Percentiles rank a stretch among this genome's conserved stretches.
These are phyloP conservation scores for Diaporthe capsici DNA, from an alignment of 2,329 filamentous ascomycete species.

Conservation along the genomic window DNA sequence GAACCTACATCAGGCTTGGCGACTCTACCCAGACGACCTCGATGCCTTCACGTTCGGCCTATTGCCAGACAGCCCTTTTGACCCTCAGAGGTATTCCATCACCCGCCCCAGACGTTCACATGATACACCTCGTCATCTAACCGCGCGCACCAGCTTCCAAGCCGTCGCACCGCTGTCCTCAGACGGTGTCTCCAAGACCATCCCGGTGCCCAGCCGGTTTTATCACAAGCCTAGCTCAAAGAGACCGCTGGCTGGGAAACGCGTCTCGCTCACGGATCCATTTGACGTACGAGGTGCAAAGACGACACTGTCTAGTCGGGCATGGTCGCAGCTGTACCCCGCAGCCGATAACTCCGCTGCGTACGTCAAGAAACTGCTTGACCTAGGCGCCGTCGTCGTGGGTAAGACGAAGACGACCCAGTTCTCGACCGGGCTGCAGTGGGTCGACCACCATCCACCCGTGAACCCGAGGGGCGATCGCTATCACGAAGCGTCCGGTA, in stretches of 20 bases:
- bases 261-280: conserved; percentile 54
- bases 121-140: not conserved
- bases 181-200: conserved; percentile 46
- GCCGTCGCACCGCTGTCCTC: conserved; percentile 48
- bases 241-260: conserved; percentile 55
- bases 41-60: conserved; percentile 56
- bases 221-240: conserved; percentile 32
- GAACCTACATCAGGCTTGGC: conserved; percentile 58
- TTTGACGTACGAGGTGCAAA: conserved; percentile 62
- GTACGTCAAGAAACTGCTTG: conserved; percentile 68
- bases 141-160: conserved; percentile 47
- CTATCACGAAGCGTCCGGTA: conserved; percentile 45
- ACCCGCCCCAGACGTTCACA: not conserved
- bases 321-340: conserved; percentile 68
- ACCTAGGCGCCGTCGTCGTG: conserved; percentile 70
- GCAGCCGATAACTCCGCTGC: conserved; percentile 61
- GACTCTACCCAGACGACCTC: conserved; percentile 55
- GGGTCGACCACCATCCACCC: conserved; percentile 47
- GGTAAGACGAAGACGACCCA: conserved; percentile 68
- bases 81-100: conserved; percentile 27
- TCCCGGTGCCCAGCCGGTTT: conserved; percentile 41
- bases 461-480: conserved; percentile 50
- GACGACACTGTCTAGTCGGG: conserved; percentile 70
- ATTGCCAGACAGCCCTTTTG: conserved; percentile 52
- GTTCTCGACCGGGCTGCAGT: conserved; percentile 48